Evolutionary conservation across 1,139 yeast genomes (phyloP), one percentile per base, ranked within the genome.

Genomic region (Blastobotrys raffinosifermentans): DNA sequence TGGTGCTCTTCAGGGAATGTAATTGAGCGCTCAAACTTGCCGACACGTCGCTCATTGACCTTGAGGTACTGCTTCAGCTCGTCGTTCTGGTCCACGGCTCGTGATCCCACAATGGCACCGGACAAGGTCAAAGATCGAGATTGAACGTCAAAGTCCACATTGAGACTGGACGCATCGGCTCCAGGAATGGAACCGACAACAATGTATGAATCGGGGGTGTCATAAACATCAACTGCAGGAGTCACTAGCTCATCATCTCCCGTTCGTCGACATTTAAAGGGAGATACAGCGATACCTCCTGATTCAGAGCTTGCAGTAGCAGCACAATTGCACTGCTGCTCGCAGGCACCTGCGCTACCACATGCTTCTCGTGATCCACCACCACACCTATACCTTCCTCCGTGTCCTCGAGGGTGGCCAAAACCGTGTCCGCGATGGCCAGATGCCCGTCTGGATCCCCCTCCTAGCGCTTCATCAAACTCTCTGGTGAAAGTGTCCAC

Each of bases 101-200:
- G 22, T 9, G 35, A 22, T 4, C 22, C 35, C 11, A 35, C 17
- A 15, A 39, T 19, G 13, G 32, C 22, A 9, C 49, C 45, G 8
- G 40, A 34, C 15, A 48, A 26, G 26, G 32, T 68, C 61, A 38
- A 34, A 10, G 23, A 11, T 10, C 31, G 31, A 8, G 43, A 72
- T 2, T 73, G 60, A 26, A 78, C 76, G 51, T 73, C 78, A 59
- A 64, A 75, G 50, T 74, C 75, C 35, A 75, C 68, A 33, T 67
- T 69, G 45, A 75, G 67, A 11, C 70, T 64, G 35, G 63, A 63
- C 20, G 72, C 67, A 23, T 64, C 60, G 7, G 77, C 76, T 34
- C 81, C 81, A 8, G 80, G 75, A 13, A 75, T 55, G 4, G 78
- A 68, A 6, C 73, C 54, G 2, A 69, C 69, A n/a, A 73, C 65